phyloP scores from a whole-genome alignment of 768 basidiomycete genomes.

The Termitomyces titanicus region DNA sequence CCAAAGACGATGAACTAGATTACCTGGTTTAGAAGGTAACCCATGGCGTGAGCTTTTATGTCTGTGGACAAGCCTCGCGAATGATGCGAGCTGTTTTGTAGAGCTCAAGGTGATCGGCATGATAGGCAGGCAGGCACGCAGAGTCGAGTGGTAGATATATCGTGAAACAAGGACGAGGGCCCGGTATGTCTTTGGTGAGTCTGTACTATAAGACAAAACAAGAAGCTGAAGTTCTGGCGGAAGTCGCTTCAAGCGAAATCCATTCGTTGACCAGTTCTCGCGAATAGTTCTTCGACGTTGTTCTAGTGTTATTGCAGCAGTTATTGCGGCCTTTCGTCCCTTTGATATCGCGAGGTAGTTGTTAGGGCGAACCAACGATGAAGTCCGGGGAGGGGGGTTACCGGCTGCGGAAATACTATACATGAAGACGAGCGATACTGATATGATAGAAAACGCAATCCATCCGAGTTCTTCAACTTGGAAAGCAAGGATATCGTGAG shows the following conservation, averaged over 20 bases:
- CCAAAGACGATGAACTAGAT: conserved; percentile 30
- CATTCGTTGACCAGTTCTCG: conserved; percentile 8
- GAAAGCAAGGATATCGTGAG: conserved; percentile 4
- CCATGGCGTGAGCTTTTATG: conserved; percentile 12
- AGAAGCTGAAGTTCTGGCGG: conserved; percentile 29
- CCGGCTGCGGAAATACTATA: conserved; percentile 12
- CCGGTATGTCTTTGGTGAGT: conserved; percentile 26
- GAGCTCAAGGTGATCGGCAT: conserved; percentile 30
- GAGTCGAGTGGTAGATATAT: conserved; percentile 24
- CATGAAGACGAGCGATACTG: conserved; percentile 12
- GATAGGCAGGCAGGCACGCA: conserved; percentile 29
- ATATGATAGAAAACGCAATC: conserved; percentile 12
- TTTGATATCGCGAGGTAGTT: conserved; percentile 19
- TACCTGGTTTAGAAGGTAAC: conserved; percentile 2
- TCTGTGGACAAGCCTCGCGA: conserved; percentile 15
- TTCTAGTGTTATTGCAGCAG: conserved; percentile 19
- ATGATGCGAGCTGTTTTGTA: conserved; percentile 28
- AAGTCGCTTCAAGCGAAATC: conserved; percentile 27
- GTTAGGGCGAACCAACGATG: not conserved
- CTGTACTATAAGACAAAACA: conserved; percentile 26
- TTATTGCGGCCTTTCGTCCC: conserved; percentile 16
- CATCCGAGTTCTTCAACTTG: conserved; percentile 13
- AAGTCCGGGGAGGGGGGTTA: not conserved
- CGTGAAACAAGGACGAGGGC: conserved; percentile 32
- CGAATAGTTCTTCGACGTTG: conserved; percentile 15